Evolutionary conservation across 345 rosid species (phyloP).

Genomic region (Moricandia moricandioides): DNA sequence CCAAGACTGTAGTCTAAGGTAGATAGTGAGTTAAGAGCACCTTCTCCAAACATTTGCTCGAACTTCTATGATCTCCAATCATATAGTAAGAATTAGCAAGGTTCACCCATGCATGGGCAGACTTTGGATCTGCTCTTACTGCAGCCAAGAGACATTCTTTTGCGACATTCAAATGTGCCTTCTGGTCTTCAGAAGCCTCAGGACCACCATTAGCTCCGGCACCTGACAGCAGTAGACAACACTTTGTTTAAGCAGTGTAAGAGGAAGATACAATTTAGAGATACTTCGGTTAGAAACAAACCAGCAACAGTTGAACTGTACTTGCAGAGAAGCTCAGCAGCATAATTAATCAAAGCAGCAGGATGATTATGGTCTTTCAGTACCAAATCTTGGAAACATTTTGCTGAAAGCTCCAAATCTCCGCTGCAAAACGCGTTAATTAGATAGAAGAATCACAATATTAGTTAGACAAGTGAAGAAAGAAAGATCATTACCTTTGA

Average conservation of each 20-base stretch:
- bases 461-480: background rate
- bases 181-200: conserved; percentile 54
- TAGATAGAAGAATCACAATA: conserved; percentile 15
- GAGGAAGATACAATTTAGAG: too few relatives aligned
- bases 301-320: conserved; percentile 79
- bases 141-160: conserved; percentile 75
- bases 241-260: background rate
- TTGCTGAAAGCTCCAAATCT: conserved; percentile 73
- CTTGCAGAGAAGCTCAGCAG: conserved; percentile 78
- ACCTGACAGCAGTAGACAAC: conserved; percentile 45
- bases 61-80: conserved; percentile 77
- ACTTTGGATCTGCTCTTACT: conserved; percentile 77
- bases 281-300: conserved; percentile 30
- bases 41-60: conserved; percentile 99
- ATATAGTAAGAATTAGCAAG: conserved; percentile 78
- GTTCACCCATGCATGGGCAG: conserved; percentile 87
- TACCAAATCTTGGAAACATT: conserved; percentile 82
- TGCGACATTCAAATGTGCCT: conserved; percentile 64
- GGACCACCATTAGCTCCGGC: conserved; percentile 79
- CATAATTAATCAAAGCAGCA: conserved; percentile 78
- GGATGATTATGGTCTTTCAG: conserved; percentile 95
- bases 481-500: conserved; percentile 55
- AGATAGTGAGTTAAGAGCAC: conserved; percentile 61
- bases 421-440: conserved; percentile 54
- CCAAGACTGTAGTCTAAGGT: conserved; percentile 1